A percentile compares a stretch with the other conserved stretches of the same genome.
These are phyloP conservation scores for Sherardia arvensis DNA, from an alignment of 257 asterid species.

Conservation along the genomic window DNA sequence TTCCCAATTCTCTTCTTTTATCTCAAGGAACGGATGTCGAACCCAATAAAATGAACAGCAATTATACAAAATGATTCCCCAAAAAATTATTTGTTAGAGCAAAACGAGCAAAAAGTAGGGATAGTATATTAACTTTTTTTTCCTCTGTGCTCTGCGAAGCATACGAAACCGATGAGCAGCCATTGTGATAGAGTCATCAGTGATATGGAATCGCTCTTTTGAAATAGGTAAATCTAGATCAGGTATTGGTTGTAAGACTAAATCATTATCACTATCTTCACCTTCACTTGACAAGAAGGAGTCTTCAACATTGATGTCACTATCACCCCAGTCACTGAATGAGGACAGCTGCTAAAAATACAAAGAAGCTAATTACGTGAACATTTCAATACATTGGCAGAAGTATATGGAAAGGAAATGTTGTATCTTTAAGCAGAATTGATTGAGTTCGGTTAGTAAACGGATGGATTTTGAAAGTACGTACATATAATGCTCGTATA, in stretches of 20 bases:
- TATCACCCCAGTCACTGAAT: slow-evolving; percentile 52
- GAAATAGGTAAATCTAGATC: slow-evolving; percentile 71
- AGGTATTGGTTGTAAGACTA: slow-evolving; percentile 59
- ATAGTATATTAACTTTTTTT: slow-evolving; percentile 40
- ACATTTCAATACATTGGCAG: background rate
- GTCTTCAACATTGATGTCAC: slow-evolving; percentile 27
- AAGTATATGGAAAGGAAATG: background rate
- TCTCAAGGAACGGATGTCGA: background rate
- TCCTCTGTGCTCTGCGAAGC: slow-evolving; percentile 53
- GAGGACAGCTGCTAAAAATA: slow-evolving; percentile 38
- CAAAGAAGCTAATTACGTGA: slow-evolving; percentile 9
- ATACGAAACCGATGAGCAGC: slow-evolving; percentile 55
- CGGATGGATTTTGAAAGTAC: background rate
- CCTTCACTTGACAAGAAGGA: slow-evolving; percentile 69
- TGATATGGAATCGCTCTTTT: slow-evolving; percentile 37
- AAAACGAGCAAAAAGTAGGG: background rate
- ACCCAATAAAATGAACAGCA: background rate
- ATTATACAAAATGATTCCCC: background rate
- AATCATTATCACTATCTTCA: slow-evolving; percentile 77
- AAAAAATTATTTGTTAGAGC: background rate
- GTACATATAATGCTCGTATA: too few relatives aligned
- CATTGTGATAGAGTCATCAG: slow-evolving; percentile 52
- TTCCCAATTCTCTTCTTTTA: background rate
- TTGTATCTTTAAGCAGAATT: background rate
- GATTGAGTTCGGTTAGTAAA: background rate